These are phyloP conservation scores for Saccharum officinarum DNA, from an alignment of 176 grass and related monocot genomes.

Conservation along the genomic window DNA sequence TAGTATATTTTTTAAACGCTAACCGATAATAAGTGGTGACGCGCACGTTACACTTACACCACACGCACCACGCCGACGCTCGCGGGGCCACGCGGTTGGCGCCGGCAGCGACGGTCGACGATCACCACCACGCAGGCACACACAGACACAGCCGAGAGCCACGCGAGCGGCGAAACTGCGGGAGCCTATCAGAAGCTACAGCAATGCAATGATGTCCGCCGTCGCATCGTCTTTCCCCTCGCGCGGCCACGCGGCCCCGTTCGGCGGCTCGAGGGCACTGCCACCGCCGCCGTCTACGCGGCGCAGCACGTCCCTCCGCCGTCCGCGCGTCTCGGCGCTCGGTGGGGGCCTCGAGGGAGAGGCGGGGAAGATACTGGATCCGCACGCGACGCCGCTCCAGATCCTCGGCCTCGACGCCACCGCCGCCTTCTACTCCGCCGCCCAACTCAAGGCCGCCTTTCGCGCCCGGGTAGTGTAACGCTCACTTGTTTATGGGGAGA, in stretches of 20 bases:
- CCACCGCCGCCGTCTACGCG: not conserved
- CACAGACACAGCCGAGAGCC: not conserved
- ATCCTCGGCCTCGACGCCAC: constrained; percentile 52
- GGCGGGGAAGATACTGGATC: constrained; percentile 48
- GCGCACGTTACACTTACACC: not conserved
- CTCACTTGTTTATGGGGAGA: not conserved
- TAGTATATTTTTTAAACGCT: too few relatives aligned
- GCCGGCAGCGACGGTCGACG: not conserved
- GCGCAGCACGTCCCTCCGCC: not conserved
- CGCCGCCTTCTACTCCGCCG: constrained; percentile 32
- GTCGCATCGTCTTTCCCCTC: not conserved
- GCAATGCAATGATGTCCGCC: constrained; percentile 13
- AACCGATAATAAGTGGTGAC: too few relatives aligned
- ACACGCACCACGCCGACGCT: not conserved
- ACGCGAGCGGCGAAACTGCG: not conserved
- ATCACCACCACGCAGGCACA: not conserved
- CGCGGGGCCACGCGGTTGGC: not conserved
- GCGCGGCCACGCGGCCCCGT: not conserved
- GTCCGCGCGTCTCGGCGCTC: constrained; percentile 6
- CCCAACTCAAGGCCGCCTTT: constrained; percentile 62
- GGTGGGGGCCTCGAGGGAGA: constrained; percentile 3
- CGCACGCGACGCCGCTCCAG: constrained; percentile 52
- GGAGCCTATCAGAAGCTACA: not conserved
- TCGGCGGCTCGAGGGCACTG: not conserved
- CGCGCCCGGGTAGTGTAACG: constrained; percentile 44